Evolutionary conservation across 257 asterid genomes (phyloP).

Genomic region (Ilex aquifolium): DNA sequence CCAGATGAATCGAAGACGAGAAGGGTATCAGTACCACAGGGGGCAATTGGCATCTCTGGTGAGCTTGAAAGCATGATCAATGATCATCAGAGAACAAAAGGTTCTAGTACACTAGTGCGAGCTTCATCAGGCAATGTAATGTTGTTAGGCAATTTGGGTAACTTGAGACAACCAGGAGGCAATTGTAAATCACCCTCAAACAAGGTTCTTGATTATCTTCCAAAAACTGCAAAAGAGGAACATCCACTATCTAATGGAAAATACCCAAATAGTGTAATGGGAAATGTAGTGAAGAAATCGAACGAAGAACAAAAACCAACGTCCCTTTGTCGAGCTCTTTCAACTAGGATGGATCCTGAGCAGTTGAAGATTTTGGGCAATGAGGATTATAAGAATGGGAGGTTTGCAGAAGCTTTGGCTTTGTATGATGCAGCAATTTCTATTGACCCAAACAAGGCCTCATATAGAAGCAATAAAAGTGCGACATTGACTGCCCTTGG

Average conservation of each 20-base stretch:
- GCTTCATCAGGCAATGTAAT: constrained; percentile 75
- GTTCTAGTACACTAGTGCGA: constrained; percentile 42
- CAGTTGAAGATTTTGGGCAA: constrained; percentile 79
- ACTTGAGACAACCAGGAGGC: constrained; percentile 49
- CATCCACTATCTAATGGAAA: constrained; percentile 14
- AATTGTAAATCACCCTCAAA: constrained; percentile 5
- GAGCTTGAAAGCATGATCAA: constrained; percentile 70
- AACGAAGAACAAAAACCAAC: constrained; percentile 33
- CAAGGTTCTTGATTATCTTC: constrained; percentile 23
- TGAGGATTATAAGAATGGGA: constrained; percentile 88
- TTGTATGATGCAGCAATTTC: constrained; percentile 91
- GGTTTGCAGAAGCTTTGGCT: constrained; percentile 84
- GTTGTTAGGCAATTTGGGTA: constrained; percentile 56
- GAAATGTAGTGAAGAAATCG: constrained; percentile 44
- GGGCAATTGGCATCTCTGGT: constrained; percentile 47
- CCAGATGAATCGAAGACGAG: constrained; percentile 6
- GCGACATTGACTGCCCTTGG: constrained; percentile 90
- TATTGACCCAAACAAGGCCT: constrained; percentile 81
- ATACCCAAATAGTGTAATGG: constrained; percentile 39
- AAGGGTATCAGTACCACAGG: constrained; percentile 25
- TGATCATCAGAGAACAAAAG: constrained; percentile 54
- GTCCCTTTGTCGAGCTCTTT: constrained; percentile 74
- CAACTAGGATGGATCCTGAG: constrained; percentile 92
- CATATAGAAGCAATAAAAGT: constrained; percentile 90
- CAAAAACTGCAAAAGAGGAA: constrained; percentile 32